Evolutionary conservation across 2,329 filamentous ascomycete species (phyloP), one percentile per base, ranked within the genome.

Genomic region (Arachnomyces sp.): DNA sequence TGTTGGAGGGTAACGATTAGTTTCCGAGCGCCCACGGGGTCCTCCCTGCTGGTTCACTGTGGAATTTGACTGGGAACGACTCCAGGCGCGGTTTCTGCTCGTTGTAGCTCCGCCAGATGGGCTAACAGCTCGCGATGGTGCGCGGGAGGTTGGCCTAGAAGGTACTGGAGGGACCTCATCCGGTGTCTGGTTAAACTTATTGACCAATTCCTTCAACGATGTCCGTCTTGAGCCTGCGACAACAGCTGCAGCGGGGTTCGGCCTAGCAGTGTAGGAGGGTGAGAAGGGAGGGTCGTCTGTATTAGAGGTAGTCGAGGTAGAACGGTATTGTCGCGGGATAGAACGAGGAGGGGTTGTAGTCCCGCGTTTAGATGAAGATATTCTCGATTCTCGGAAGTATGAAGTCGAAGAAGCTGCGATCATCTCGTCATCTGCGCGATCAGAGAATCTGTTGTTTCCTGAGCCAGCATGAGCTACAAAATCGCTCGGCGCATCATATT

Each of bases 121-220:
- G 36, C 61, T 68, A 4, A 51, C 51, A 28, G 63, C 56, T 42
- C 57, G 56, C 31, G 62, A 62, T n/a, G 53, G 47, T n/a, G 55
- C 48, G 18, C 53, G 51, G 2, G 63, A 51, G 14, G 50, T 45
- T 28, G 59, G 55, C 18, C 55, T 49, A 16, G 54, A 54, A 7
- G 67, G 68, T 11, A 67, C 43, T 3, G 67, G 68, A 16, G 60
- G 64, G 36, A 65, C 51, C 44, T 66, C 61, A 46, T 70, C 67
- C 28, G 54, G 67, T 49, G 72, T 78, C 55, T 81, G 77, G 60
- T 90, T 84, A 64, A 90, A 92, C 40, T 76, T 80, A 61, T 81
- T 85, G 53, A 84, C 80, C 46, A 92, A 70, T 56, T 92, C 84
- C 63, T 82, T 86, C 50, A 92, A 83, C 44, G 82, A 89, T n/a